phyloP scores from a whole-genome alignment of 2,329 filamentous ascomycete genomes.

The Penicillium rolfsii region DNA sequence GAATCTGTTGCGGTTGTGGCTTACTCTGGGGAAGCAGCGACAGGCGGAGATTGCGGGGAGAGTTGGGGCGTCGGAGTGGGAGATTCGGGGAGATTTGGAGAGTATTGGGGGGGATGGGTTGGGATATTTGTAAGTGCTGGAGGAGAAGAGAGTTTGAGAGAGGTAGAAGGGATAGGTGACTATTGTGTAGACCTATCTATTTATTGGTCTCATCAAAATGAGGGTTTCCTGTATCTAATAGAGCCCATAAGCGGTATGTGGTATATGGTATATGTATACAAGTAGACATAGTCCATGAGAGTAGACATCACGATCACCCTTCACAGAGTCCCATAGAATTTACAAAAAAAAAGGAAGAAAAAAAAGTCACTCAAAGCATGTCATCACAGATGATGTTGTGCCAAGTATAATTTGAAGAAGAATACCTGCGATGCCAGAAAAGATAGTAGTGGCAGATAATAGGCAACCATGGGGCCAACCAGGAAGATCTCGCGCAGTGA shows the following conservation, averaged over 20 bases:
- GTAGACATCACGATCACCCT: neutral
- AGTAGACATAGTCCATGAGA: too few species aligned
- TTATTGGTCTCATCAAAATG: too few species aligned
- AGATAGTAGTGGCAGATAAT: constrained; percentile 7
- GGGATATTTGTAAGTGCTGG: constrained; percentile 42
- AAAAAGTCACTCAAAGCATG: neutral
- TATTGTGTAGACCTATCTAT: too few species aligned
- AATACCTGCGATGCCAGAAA: constrained; percentile 4
- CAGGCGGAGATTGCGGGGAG: constrained; percentile 73
- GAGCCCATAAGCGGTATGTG: too few species aligned
- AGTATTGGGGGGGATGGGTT: constrained; percentile 67
- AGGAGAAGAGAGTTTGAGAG: neutral
- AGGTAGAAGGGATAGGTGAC: too few species aligned
- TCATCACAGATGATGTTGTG: constrained; percentile 12
- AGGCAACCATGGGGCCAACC: constrained; percentile 16
- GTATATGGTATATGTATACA: too few species aligned
- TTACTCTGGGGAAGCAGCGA: constrained; percentile 72
- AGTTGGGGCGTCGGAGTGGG: constrained; percentile 69
- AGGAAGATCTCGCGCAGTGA: constrained; percentile 12
- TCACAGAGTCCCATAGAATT: neutral
- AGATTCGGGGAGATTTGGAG: constrained; percentile 71
- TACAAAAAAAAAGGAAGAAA: neutral
- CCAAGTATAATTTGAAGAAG: neutral
- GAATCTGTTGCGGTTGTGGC: constrained; percentile 72
- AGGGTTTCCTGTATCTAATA: too few species aligned